phyloP scores from a whole-genome alignment of 805 yeast genomes.

The Starmerella lactis-condensi region DNA sequence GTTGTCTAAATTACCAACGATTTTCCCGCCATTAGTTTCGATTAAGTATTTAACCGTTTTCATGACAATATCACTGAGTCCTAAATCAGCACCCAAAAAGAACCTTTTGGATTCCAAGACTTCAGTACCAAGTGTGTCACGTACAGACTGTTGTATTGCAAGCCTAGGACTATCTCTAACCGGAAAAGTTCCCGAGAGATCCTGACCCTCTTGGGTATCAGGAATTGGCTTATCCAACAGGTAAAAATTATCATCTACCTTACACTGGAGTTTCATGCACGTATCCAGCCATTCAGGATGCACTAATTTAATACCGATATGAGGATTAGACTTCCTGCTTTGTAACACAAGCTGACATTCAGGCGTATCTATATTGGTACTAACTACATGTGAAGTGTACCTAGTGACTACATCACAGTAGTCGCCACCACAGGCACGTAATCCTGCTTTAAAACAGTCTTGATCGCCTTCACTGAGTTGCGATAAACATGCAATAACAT shows the following conservation, averaged over 20 bases:
- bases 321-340: conserved; percentile 16
- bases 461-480: conserved; percentile 39
- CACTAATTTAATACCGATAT: conserved; percentile 27
- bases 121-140: conserved; percentile 13
- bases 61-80: conserved; percentile 29
- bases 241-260: conserved; percentile 37
- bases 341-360: conserved; percentile 37
- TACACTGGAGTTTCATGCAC: conserved; percentile 36
- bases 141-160: conserved; percentile 17
- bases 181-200: conserved; percentile 11
- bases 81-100: conserved; percentile 38
- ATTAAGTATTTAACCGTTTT: conserved; percentile 30
- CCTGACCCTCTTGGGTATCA: conserved; percentile 11
- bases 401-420: conserved; percentile 42
- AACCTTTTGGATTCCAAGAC: conserved; percentile 30
- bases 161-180: conserved; percentile 13
- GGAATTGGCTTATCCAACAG: conserved; percentile 29
- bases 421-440: conserved; percentile 61
- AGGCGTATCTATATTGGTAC: conserved; percentile 35
- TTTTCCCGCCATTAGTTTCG: conserved; percentile 35
- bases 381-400: conserved; percentile 62
- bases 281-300: conserved; percentile 66
- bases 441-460: conserved; percentile 51
- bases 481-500: conserved; percentile 38
- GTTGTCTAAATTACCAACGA: conserved; percentile 19